Percentiles rank a stretch among this genome's conserved stretches.
phyloP scores from a whole-genome alignment of 2,329 filamentous ascomycete species.

The Lithohypha guttulata region DNA sequence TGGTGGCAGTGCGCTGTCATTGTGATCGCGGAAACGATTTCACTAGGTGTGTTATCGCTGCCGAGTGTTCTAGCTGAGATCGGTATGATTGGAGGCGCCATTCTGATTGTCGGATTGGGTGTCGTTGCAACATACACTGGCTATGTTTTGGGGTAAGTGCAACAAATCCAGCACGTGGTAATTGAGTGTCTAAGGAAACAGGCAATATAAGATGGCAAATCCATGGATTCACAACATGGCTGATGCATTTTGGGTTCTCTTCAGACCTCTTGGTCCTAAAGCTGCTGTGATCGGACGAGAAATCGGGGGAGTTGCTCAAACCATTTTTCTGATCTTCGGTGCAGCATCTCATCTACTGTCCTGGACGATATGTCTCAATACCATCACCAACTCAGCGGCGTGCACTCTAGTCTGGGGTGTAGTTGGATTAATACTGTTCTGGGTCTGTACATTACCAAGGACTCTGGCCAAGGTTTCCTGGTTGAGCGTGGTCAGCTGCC shows the following conservation, averaged over 20 bases:
- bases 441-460: conserved; percentile 48
- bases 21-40: conserved; percentile 51
- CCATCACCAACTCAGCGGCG: conserved; percentile 48
- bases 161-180: no score
- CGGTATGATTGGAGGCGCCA: conserved; percentile 44
- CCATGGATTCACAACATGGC: conserved; percentile 56
- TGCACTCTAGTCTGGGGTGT: conserved; percentile 56
- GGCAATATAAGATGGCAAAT: conserved; percentile 6
- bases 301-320: conserved; percentile 50
- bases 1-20: conserved; percentile 26
- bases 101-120: conserved; percentile 45
- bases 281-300: conserved; percentile 44
- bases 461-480: conserved; percentile 54
- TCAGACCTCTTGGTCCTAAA: conserved; percentile 34
- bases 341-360: conserved; percentile 63
- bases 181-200: no score
- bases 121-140: conserved; percentile 50
- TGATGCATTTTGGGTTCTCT: conserved; percentile 53
- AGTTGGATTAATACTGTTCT: conserved; percentile 49
- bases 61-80: conserved; percentile 43
- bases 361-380: conserved; percentile 58
- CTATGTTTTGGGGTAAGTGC: conserved; percentile 51
- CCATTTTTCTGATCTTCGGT: conserved; percentile 56
- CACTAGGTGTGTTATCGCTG: conserved; percentile 46
- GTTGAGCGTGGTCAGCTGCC: conserved; percentile 53